Percentiles rank a stretch among this genome's conserved stretches.
phyloP scores from a whole-genome alignment of 2,329 filamentous ascomycete genomes.

The Arthrobotrys pseudoclavata region DNA sequence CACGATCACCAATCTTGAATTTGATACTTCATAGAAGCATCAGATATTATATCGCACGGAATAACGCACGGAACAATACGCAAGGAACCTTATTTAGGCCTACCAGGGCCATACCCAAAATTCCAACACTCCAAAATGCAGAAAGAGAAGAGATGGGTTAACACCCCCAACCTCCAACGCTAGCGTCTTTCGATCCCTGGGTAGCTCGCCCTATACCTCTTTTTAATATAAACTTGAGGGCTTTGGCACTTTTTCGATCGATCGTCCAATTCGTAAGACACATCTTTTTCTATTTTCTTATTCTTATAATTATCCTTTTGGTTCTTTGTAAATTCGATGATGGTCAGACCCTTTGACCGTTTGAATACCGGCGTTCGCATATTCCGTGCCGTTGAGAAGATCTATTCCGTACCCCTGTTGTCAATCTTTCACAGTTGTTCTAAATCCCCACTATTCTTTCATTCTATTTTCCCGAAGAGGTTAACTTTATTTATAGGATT shows the following conservation, averaged over 20 bases:
- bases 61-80: constrained; percentile 10
- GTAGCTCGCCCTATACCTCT: constrained; percentile 31
- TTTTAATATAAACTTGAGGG: constrained; percentile 18
- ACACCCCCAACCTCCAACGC: constrained; percentile 40
- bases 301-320: constrained; percentile 1
- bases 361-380: constrained; percentile 14
- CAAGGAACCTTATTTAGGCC: not conserved
- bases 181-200: constrained; percentile 49
- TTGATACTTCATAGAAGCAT: constrained; percentile 11
- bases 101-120: not conserved
- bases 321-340: not conserved
- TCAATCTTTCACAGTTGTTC: not conserved
- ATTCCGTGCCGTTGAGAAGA: constrained; percentile 9
- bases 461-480: not conserved
- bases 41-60: constrained; percentile 26
- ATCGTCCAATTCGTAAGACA: constrained; percentile 26
- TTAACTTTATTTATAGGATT: constrained; percentile 2
- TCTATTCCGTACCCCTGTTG: not conserved
- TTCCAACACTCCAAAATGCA: constrained; percentile 26
- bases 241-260: constrained; percentile 46
- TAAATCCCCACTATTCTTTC: not conserved
- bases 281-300: constrained; percentile 34
- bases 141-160: constrained; percentile 11
- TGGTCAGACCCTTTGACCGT: constrained; percentile 29
- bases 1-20: constrained; percentile 4